phyloP scores from a whole-genome alignment of 495 filamentous ascomycete genomes.

The Xylaria bambusicola region DNA sequence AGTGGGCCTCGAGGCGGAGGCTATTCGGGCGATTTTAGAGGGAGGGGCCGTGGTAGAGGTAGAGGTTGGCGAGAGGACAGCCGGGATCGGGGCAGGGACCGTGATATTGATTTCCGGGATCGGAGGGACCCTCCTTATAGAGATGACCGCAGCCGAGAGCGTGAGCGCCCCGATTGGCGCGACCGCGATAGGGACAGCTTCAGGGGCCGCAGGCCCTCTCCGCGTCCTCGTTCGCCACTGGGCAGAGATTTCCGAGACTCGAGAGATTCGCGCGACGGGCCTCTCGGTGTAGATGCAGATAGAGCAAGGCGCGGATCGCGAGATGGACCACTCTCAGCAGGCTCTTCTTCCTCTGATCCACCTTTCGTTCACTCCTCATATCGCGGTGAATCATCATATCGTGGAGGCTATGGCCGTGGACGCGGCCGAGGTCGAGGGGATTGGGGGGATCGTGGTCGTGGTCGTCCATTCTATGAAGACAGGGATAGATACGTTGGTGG shows the following conservation, averaged over 20 bases:
- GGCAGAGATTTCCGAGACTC: conserved; percentile 41
- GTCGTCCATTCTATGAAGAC: conserved; percentile 67
- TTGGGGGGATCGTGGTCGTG: conserved; percentile 66
- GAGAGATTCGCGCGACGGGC: conserved; percentile 42
- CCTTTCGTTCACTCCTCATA: conserved; percentile 53
- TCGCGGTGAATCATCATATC: conserved; percentile 56
- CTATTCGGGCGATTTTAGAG: conserved; percentile 50
- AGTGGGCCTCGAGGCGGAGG: conserved; percentile 57
- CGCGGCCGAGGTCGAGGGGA: conserved; percentile 58
- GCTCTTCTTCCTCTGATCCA: conserved; percentile 68
- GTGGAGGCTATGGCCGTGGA: conserved; percentile 57
- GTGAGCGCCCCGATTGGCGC: conserved; percentile 44
- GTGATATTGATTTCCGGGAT: conserved; percentile 58
- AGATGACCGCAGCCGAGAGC: conserved; percentile 52
- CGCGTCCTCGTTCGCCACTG: conserved; percentile 48
- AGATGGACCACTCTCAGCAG: conserved; percentile 65
- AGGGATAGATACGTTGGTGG: conserved; percentile 57
- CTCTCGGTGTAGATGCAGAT: conserved; percentile 51
- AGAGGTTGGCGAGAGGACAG: conserved; percentile 59
- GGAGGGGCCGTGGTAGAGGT: conserved; percentile 49
- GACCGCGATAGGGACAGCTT: conserved; percentile 47
- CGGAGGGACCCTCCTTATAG: conserved; percentile 48
- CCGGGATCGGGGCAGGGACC: conserved; percentile 60
- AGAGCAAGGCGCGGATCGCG: conserved; percentile 53
- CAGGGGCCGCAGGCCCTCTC: conserved; percentile 48